Evolutionary conservation across 257 asterid genomes (phyloP).

Genomic region (Solanum okadae): DNA sequence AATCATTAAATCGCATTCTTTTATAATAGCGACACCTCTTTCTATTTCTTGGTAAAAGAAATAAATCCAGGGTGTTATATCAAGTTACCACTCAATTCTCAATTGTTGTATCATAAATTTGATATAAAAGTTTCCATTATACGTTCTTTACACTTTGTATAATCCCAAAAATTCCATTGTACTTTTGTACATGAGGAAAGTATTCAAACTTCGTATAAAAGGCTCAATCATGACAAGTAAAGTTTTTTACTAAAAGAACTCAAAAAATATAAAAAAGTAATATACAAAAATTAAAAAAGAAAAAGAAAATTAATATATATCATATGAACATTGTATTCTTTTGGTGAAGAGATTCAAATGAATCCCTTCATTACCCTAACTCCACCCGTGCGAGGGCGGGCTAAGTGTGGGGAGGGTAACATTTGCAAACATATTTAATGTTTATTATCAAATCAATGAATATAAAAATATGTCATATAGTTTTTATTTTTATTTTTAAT

Average conservation of each 20-base stretch:
- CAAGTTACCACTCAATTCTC: background rate
- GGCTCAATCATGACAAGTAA: rapidly evolving
- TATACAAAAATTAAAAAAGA: too few relatives aligned
- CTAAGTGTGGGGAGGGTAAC: background rate
- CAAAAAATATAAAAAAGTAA: background rate
- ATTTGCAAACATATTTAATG: background rate
- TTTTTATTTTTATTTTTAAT: background rate
- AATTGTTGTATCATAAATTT: background rate
- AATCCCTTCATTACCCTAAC: background rate
- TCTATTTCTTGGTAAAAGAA: too few relatives aligned
- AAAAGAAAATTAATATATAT: too few relatives aligned
- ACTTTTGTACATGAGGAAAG: background rate
- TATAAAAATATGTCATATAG: background rate
- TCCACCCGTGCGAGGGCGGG: background rate
- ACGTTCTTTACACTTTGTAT: background rate
- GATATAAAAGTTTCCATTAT: background rate
- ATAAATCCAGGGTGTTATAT: background rate
- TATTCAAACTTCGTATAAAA: too few relatives aligned
- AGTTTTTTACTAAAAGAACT: too few relatives aligned
- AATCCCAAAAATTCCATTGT: background rate
- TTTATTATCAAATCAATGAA: background rate
- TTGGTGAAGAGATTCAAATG: too few relatives aligned
- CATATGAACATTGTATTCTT: background rate
- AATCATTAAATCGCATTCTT: rapidly evolving
- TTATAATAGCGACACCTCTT: too few relatives aligned